Evolutionary conservation across 768 basidiomycete species (phyloP).

Genomic region (Astraeus odoratus): DNA sequence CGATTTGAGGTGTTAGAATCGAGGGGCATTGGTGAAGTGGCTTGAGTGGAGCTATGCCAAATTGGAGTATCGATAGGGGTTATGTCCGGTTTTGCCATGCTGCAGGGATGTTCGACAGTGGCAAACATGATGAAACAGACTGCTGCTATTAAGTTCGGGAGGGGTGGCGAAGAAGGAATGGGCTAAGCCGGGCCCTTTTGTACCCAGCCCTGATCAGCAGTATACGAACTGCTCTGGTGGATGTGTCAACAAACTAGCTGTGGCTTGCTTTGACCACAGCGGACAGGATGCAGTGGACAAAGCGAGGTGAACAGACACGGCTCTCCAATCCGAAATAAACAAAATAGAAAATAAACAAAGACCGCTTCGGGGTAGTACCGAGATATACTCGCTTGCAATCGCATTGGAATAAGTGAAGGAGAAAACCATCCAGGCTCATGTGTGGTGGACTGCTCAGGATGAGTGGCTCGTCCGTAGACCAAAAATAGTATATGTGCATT

Average conservation of each 20-base stretch:
- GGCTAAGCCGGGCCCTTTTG: slow-evolving; percentile 12
- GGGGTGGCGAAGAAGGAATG: background rate
- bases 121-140: slow-evolving; percentile 6
- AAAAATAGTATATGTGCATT: background rate
- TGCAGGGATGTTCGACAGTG: background rate
- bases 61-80: background rate
- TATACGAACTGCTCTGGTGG: slow-evolving; percentile 7
- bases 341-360: background rate
- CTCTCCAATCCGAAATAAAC: background rate
- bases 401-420: background rate
- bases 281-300: slow-evolving; percentile 14
- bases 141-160: background rate
- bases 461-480: background rate
- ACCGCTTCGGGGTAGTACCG: background rate
- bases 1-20: slow-evolving; percentile 5
- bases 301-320: slow-evolving; percentile 8
- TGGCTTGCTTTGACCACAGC: slow-evolving; percentile 14
- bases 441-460: background rate
- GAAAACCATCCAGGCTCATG: background rate
- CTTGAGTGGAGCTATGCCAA: slow-evolving; percentile 7
- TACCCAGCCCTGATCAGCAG: slow-evolving; percentile 6
- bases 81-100: background rate
- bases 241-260: slow-evolving; percentile 2
- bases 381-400: background rate
- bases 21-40: slow-evolving; percentile 4